phyloP scores from a whole-genome alignment of 2,329 filamentous ascomycete genomes.

The Blumeria graminis region DNA sequence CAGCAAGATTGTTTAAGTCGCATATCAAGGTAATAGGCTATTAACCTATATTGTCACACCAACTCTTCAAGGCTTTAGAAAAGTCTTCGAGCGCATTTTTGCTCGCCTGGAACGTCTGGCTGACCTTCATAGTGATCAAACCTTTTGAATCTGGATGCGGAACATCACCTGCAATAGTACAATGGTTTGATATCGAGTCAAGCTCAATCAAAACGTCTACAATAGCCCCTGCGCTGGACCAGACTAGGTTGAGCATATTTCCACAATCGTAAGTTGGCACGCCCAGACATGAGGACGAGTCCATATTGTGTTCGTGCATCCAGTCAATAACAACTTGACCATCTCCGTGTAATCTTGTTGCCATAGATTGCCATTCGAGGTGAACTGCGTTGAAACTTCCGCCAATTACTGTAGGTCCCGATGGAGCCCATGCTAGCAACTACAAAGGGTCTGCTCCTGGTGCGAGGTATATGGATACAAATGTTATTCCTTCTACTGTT shows the following conservation, averaged over 20 bases:
- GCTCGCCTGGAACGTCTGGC: not conserved
- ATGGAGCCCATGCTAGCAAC: no score
- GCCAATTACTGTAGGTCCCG: not conserved
- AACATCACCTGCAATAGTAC: not conserved
- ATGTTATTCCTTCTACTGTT: no score
- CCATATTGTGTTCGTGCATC: not conserved
- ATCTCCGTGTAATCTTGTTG: not conserved
- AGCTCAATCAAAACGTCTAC: not conserved
- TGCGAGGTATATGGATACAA: no score
- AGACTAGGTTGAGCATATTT: not conserved
- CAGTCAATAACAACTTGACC: not conserved
- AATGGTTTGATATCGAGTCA: not conserved
- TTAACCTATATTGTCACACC: not conserved
- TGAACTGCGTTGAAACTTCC: not conserved
- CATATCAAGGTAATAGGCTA: not conserved
- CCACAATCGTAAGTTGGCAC: no score
- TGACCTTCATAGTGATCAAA: no score
- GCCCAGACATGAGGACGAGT: no score
- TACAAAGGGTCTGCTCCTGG: no score
- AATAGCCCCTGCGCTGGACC: not conserved
- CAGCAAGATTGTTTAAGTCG: not conserved
- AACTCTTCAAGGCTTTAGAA: not conserved
- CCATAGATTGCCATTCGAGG: not conserved
- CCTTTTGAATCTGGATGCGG: not conserved
- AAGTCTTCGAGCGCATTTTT: not conserved